These are phyloP conservation scores for Rhytidiadelphus loreus DNA, from an alignment of 225 moss, liverwort and hornwort genomes.

Conservation along the genomic window DNA sequence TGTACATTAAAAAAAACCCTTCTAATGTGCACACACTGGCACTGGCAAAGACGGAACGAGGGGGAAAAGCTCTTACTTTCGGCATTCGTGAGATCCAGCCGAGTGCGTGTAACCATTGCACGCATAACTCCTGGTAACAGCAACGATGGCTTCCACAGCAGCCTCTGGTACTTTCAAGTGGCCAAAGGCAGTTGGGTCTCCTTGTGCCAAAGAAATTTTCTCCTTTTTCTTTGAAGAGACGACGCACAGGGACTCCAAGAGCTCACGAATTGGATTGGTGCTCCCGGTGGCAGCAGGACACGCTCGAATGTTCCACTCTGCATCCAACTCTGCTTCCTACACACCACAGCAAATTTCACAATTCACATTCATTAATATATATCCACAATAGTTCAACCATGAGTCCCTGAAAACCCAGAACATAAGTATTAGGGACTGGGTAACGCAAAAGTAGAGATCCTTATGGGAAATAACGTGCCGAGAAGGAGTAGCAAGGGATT, in stretches of 20 bases:
- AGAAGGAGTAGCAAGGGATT: neutral
- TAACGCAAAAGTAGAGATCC: neutral
- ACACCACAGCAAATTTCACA: neutral
- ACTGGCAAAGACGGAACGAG: neutral
- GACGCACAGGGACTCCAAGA: constrained; percentile 41
- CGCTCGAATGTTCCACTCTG: constrained; percentile 58
- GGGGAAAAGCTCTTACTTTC: constrained; percentile 27
- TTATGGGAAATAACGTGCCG: neutral
- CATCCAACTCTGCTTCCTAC: constrained; percentile 38
- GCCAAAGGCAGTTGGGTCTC: constrained; percentile 70
- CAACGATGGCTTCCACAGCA: constrained; percentile 55
- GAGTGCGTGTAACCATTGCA: constrained; percentile 75
- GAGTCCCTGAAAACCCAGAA: neutral
- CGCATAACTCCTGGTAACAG: constrained; percentile 44
- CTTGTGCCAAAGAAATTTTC: constrained; percentile 72
- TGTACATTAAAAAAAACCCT: neutral
- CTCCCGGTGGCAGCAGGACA: constrained; percentile 40
- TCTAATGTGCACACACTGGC: neutral
- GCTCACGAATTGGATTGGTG: constrained; percentile 65
- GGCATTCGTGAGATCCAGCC: constrained; percentile 52
- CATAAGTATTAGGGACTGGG: neutral
- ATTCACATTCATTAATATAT: too few relatives aligned
- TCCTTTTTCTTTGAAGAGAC: constrained; percentile 37
- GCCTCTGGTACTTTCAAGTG: constrained; percentile 74
- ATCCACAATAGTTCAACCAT: neutral